These are phyloP conservation scores for Liriodendron chinense DNA, from an alignment of 164 flowering plant genomes.

Conservation along the genomic window DNA sequence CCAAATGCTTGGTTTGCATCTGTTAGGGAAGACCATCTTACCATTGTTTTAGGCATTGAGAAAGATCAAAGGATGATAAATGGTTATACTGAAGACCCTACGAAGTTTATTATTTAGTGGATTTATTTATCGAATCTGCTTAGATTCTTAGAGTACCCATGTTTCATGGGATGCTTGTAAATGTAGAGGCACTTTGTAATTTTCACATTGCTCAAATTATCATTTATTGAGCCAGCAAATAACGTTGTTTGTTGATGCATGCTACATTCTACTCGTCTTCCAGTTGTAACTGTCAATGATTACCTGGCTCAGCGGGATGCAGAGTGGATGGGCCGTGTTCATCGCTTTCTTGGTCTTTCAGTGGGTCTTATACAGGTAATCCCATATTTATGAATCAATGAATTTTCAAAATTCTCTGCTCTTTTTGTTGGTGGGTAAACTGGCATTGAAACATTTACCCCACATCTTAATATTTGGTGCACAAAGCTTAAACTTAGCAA, in stretches of 20 bases:
- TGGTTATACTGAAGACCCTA: not conserved
- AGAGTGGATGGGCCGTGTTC: constrained; percentile 99
- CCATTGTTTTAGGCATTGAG: not conserved
- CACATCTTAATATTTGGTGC: not conserved
- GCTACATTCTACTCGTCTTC: constrained; percentile 5
- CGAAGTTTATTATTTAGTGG: not conserved
- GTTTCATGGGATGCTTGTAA: not conserved
- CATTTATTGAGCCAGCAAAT: not conserved
- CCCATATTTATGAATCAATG: not conserved
- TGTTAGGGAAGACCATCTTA: not conserved
- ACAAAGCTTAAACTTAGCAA: not conserved
- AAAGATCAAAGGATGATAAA: not conserved
- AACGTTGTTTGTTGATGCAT: not conserved
- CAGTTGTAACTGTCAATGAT: constrained; percentile 99
- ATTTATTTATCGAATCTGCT: not conserved
- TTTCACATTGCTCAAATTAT: not conserved
- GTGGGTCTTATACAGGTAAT: constrained; percentile 96
- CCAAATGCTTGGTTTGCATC: not conserved
- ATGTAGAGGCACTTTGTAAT: not conserved
- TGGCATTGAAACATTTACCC: not conserved
- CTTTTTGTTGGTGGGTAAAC: constrained; percentile 1
- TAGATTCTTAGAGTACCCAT: not conserved
- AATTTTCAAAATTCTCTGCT: not conserved
- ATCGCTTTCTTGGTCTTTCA: constrained; percentile 93
- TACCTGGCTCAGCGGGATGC: constrained; percentile 99